Conservation (phyloP, 176 grass and related monocot genomes). For the Cenchrus fungigraminus region DNA sequence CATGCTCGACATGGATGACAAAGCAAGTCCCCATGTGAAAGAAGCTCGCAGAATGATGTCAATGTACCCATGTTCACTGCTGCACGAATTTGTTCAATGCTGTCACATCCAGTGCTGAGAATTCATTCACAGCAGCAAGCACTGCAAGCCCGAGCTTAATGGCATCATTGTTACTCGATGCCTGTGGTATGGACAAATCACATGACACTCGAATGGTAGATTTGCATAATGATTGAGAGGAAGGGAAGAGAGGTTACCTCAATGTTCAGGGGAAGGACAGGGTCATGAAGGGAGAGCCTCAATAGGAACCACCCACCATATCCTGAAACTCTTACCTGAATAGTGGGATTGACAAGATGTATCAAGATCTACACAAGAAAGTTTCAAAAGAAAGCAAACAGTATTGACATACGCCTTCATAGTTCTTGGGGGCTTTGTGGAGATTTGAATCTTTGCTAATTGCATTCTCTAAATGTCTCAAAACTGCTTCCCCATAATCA, state of each 20-base stretch:
- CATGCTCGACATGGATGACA: background rate
- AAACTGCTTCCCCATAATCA: slow-evolving; percentile 87
- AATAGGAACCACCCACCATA: slow-evolving; percentile 96
- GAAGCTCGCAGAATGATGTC: background rate
- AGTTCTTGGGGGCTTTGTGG: slow-evolving; percentile 65
- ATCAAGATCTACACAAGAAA: background rate
- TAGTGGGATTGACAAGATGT: slow-evolving; percentile 14
- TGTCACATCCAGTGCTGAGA: slow-evolving; percentile 71
- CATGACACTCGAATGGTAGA: background rate
- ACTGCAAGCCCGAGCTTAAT: slow-evolving; percentile 70
- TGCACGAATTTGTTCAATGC: slow-evolving; percentile 70
- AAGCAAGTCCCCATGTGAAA: slow-evolving; percentile 7
- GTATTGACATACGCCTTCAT: slow-evolving; percentile 76
- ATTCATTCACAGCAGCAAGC: slow-evolving; percentile 66
- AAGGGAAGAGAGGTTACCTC: slow-evolving; percentile 55
- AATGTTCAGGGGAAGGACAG: slow-evolving; percentile 97
- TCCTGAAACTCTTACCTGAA: slow-evolving; percentile 90
- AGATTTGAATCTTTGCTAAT: slow-evolving; percentile 61
- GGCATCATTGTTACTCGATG: slow-evolving; percentile 69
- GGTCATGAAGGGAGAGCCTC: slow-evolving; percentile 95
- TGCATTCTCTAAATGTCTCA: slow-evolving; percentile 79
- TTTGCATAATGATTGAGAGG: background rate
- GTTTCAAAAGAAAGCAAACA: slow-evolving; percentile 11
- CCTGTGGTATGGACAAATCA: slow-evolving; percentile 45
- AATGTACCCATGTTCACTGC: slow-evolving; percentile 31